Evolutionary conservation across 192 early-diverging fungal species (phyloP), one percentile per base, ranked within the genome.

Genomic region (Coemansia brasiliensis): DNA sequence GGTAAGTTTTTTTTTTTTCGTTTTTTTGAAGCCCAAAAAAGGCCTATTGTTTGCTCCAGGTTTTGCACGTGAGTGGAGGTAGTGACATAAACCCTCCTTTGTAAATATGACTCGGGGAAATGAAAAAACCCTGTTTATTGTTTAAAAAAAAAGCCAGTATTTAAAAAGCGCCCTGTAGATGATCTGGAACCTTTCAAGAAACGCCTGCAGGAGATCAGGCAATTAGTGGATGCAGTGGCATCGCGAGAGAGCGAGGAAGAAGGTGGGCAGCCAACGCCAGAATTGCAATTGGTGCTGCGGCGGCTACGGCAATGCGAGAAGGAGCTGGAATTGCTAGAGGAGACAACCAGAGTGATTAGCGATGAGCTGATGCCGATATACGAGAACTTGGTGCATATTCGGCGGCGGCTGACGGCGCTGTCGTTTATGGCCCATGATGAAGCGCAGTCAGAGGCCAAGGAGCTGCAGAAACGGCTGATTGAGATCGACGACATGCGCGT

Each of bases 401-500:
- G 85, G 45, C 82, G 79, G 57, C 79, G 85, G 53, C 63, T 90
- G 38, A 78, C 72, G 21, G 58, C 63, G 48, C 62, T 82, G 12
- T 69, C 71, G 43, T 56, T 76, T 27, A 43, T 72, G 38, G 50
- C 55, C 26, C 64, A 73, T 61, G 67, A 71, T 3, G 40, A 45
- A 8, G 62, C 67, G 11, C 27, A 32, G 2, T 22, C 37, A 0
- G 78, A 72, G 48, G 64, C 76, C 16, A 73, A 76, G 55, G 81
- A 82, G 24, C 61, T 88, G 59, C 90, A 93, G 63, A 71, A 80
- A 60, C 84, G 90, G 46, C 75, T 95, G 22, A 86, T 87, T 17
- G 85, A 85, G 38, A 91, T 95, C 57, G 93, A 95, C 72, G 80
- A 85, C 63, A 67, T 56, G 45, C 80, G 92, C 40, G 83, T 86